These are phyloP conservation scores for Fagus crenata DNA, from an alignment of 306 rosid genomes.

Conservation along the genomic window DNA sequence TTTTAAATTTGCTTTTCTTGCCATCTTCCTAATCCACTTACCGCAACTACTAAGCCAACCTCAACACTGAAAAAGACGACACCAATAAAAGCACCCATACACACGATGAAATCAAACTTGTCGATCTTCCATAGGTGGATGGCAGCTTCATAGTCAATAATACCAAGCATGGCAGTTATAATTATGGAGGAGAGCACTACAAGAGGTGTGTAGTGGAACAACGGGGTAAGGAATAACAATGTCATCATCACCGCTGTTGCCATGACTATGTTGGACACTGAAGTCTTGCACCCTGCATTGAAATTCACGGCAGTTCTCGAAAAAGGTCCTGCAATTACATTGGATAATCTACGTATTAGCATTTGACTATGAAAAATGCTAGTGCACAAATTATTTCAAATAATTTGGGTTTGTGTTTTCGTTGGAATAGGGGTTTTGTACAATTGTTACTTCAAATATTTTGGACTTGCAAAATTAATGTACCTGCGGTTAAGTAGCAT, in stretches of 20 bases:
- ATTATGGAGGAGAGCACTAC: conserved; percentile 87
- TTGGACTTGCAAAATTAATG: background rate
- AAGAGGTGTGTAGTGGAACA: conserved; percentile 92
- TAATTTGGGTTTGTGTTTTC: background rate
- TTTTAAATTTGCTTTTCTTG: background rate
- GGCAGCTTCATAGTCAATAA: conserved; percentile 83
- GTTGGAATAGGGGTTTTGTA: background rate
- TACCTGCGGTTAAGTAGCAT: conserved; percentile 94
- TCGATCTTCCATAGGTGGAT: conserved; percentile 86
- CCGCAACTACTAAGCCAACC: conserved; percentile 84
- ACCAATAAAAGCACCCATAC: conserved; percentile 72
- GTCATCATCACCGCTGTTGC: conserved; percentile 91
- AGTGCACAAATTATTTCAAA: no score
- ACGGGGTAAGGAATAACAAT: conserved; percentile 74
- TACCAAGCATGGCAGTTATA: conserved; percentile 92
- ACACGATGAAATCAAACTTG: conserved; percentile 83
- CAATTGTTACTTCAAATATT: background rate
- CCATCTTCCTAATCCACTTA: conserved; percentile 23
- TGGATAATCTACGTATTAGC: background rate
- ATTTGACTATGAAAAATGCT: no score
- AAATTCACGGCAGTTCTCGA: conserved; percentile 94
- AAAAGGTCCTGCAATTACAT: conserved; percentile 76
- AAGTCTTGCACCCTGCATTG: conserved; percentile 95
- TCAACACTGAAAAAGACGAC: conserved; percentile 82
- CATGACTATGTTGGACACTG: conserved; percentile 89